These are phyloP conservation scores for Parietichytrium sp. DNA, from an alignment of 108 stramenopile genomes.

Conservation along the genomic window DNA sequence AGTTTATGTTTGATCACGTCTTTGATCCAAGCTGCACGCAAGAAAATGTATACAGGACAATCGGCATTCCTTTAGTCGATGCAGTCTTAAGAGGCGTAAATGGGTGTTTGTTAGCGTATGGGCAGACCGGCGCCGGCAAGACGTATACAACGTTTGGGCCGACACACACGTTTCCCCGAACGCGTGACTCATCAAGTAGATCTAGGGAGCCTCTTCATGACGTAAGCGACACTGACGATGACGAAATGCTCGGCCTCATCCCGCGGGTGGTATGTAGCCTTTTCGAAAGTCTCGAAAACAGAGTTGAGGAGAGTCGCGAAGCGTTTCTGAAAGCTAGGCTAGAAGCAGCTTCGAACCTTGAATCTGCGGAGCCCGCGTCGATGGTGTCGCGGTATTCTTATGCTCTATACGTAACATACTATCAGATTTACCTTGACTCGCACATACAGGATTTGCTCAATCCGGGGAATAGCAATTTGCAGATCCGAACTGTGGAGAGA, in stretches of 20 bases:
- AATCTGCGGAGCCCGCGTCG: too few relatives aligned
- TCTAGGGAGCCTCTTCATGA: constrained; percentile 63
- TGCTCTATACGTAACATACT: constrained; percentile 28
- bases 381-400: constrained; percentile 29
- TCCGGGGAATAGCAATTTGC: background rate
- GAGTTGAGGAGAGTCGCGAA: background rate
- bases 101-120: constrained; percentile 69
- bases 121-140: constrained; percentile 60
- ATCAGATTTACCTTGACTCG: constrained; percentile 49
- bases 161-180: constrained; percentile 46
- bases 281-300: background rate
- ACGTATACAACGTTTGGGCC: constrained; percentile 62
- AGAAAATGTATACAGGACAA: constrained; percentile 59
- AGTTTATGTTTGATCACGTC: constrained; percentile 61
- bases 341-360: too few relatives aligned
- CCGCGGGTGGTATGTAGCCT: constrained; percentile 59
- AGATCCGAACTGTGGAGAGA: constrained; percentile 50
- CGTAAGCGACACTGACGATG: constrained; percentile 43
- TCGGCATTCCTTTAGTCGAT: constrained; percentile 58
- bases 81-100: constrained; percentile 65
- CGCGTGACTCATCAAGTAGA: constrained; percentile 63
- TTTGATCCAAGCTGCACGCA: constrained; percentile 58
- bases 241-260: constrained; percentile 66
- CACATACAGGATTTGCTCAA: constrained; percentile 65
- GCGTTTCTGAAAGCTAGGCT: background rate